These are phyloP conservation scores for Heterococcus sp. DNA, from an alignment of 108 stramenopile species.

Conservation along the genomic window DNA sequence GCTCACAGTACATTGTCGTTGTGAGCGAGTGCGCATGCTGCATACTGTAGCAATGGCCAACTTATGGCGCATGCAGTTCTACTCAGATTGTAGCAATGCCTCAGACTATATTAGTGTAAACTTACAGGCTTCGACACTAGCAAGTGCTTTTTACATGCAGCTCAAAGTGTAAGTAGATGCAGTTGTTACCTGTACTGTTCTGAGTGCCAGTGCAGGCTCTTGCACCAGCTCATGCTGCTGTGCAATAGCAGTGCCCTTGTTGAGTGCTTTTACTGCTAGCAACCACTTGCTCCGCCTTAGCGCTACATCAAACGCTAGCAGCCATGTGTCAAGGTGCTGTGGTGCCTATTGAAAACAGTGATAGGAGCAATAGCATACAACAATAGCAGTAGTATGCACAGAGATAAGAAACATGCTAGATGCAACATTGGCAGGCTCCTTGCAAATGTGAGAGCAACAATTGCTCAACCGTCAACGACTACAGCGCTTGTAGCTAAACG, in stretches of 20 bases:
- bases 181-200: not conserved
- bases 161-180: not conserved
- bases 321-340: constrained; percentile 69
- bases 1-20: not conserved
- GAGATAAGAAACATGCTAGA: too few relatives aligned
- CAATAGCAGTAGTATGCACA: too few relatives aligned
- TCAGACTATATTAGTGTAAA: too few relatives aligned
- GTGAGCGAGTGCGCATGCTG: not conserved
- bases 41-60: not conserved
- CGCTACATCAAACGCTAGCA: constrained; percentile 80
- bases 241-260: not conserved
- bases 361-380: too few relatives aligned
- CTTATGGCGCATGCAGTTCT: too few relatives aligned
- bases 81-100: too few relatives aligned
- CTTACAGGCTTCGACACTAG: not conserved
- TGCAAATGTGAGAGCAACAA: too few relatives aligned
- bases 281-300: constrained; percentile 79
- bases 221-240: not conserved
- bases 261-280: constrained; percentile 73
- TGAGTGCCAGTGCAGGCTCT: not conserved
- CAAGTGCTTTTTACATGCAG: not conserved
- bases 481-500: too few relatives aligned
- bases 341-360: too few relatives aligned
- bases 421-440: too few relatives aligned
- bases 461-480: too few relatives aligned